These are phyloP conservation scores for Glycine soja DNA, from an alignment of 306 rosid genomes.

Conservation along the genomic window DNA sequence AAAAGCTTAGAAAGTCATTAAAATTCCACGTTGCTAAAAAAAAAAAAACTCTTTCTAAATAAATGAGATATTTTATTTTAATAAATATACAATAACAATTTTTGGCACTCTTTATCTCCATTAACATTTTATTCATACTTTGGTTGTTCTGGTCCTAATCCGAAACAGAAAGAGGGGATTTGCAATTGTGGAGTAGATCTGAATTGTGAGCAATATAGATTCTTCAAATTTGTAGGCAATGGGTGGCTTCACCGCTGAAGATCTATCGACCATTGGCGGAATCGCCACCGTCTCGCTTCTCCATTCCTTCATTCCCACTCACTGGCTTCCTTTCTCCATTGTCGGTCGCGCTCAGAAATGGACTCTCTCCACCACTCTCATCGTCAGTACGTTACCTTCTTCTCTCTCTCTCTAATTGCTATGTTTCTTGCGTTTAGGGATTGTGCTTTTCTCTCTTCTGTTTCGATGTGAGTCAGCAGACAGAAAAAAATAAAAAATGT, in stretches of 20 bases:
- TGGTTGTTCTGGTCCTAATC: neutral
- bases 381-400: constrained; percentile 73
- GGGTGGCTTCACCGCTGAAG: constrained; percentile 86
- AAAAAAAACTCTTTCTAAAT: neutral
- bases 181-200: constrained; percentile 38
- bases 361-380: constrained; percentile 90
- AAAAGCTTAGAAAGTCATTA: too few relatives aligned
- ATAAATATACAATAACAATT: neutral
- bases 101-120: neutral
- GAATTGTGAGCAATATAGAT: neutral
- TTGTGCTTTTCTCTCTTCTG: neutral
- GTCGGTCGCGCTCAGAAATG: constrained; percentile 99
- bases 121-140: neutral
- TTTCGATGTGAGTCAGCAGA: too few relatives aligned
- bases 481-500: too few relatives aligned
- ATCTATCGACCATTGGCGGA: constrained; percentile 96
- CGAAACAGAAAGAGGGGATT: neutral
- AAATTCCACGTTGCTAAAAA: too few relatives aligned
- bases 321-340: constrained; percentile 97
- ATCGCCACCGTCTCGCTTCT: constrained; percentile 95
- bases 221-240: constrained; percentile 27
- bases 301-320: constrained; percentile 97
- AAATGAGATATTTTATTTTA: neutral
- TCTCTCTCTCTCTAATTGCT: neutral
- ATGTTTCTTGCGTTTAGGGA: neutral